Evolutionary conservation across 495 filamentous ascomycete species (phyloP), one percentile per base, ranked within the genome.

Genomic region (Niebla homalea): DNA sequence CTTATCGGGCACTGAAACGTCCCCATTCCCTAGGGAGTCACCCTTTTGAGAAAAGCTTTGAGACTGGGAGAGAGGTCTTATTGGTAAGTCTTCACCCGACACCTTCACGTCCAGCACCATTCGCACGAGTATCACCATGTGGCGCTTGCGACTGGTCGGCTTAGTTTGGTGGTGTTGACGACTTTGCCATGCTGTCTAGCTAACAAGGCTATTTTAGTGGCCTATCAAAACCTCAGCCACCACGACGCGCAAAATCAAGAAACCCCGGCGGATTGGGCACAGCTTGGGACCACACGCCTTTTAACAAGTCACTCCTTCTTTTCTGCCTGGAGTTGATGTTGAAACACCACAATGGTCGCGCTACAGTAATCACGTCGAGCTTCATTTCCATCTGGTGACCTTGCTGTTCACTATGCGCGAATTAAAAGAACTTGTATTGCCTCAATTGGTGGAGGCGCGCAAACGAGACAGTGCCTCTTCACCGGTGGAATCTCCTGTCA

Each of bases 361-460:
- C 48, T 26, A 37, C 51, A 20, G 36, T 53, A 53, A 47, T 48
- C 43, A 39, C 21, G 42, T 6, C 40, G 21, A 43, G 7, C 18
- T 36, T 46, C 44, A 26, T 22, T 41, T 18, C 39, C 39, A 41
- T 5, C 39, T 22, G 0, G 10, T 15, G 15, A 36, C 25, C 22
- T 36, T 36, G 25, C 14, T 14, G 23, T 35, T 26, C 32, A 25
- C 25, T 14, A 56, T 56, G 54, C 56, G 56, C 47, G 56, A 61
- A 48, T 36, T 61, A 29, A 58, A 48, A 38, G 49, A 38, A 21
- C 46, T 61, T 15, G 50, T 48, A 42, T 26, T 61, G 26, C 58
- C 58, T 40, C 49, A 58, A 37, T 19, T 61, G 56, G 52, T 61
- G 22, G 58, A 61, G 43, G 53, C 52, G 29, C 43, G 53, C 29